A percentile compares a stretch with the other conserved stretches of the same genome.
Conservation (phyloP, 2,329 filamentous ascomycete genomes). For the Scedosporium dehoogii region DNA sequence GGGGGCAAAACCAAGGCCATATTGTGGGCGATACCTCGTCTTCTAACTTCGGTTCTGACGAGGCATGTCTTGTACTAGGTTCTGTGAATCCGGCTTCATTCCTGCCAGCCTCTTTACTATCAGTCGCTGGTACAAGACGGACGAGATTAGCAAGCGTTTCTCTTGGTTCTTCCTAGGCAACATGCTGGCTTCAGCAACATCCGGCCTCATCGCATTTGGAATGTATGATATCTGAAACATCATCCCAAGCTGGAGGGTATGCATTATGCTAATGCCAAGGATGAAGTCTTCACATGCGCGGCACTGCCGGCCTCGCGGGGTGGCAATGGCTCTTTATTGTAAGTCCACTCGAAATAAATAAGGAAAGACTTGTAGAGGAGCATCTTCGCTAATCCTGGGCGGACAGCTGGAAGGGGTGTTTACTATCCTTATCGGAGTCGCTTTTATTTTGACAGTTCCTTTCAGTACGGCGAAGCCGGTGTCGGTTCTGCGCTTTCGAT, state of each 20-base stretch:
- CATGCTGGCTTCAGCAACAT: conserved; percentile 26
- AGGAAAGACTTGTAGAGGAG: not conserved
- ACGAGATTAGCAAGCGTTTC: conserved; percentile 34
- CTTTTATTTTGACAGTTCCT: conserved; percentile 22
- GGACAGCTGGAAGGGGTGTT: conserved; percentile 20
- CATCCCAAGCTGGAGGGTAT: not conserved
- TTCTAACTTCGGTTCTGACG: not conserved
- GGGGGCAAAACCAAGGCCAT: too few relatives aligned
- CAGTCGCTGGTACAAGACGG: conserved; percentile 35
- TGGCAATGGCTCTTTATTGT: conserved; percentile 26
- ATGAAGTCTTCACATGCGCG: conserved; percentile 19
- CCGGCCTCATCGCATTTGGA: conserved; percentile 31
- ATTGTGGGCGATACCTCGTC: conserved; percentile 9
- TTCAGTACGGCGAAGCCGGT: conserved; percentile 17
- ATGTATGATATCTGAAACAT: conserved; percentile 2
- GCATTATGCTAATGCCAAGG: not conserved
- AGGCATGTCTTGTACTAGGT: not conserved
- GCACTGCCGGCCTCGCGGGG: conserved; percentile 18
- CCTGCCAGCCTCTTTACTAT: conserved; percentile 36
- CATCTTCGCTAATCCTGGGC: not conserved
- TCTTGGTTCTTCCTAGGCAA: conserved; percentile 36
- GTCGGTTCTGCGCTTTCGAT: conserved; percentile 18
- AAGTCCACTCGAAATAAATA: not conserved
- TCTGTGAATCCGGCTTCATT: conserved; percentile 27
- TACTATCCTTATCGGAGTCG: conserved; percentile 21